Base-by-base conservation (phyloP, 768 basidiomycete species). In the Podaxis sp. region DNA sequence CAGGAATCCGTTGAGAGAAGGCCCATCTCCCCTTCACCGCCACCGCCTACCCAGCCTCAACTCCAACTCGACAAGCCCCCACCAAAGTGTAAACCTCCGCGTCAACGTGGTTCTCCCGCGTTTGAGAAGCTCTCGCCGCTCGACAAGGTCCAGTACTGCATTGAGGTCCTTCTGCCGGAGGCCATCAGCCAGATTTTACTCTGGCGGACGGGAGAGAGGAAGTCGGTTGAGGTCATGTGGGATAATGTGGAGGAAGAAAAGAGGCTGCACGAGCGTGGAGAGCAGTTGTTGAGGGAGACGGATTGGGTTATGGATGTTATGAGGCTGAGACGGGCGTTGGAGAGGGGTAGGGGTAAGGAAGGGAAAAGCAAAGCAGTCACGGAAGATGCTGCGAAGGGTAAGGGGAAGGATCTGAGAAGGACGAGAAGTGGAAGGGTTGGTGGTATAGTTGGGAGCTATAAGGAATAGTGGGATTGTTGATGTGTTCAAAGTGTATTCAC, bases 241-340 rank as follows among this genome's bases (percentile, higher is more conserved):
- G 46, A 57, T 48, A 24, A 83, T 2, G 68, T 70, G 0, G 77
- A 77, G 39, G 85, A 89, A 56, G 92, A 93, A 72, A 71, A 75
- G 64, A 73, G 71, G 54, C 69, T 93, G 22, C 85, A 85, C 67
- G 72, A 75, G 19, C 66, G 81, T 38, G 88, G 84, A 28, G 65
- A 75, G 58, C 75, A 72, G 64, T 76, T 86, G 57, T 73, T 83
- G 22, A 71, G 74, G 24, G 82, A 87, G 69, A 81, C 79, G 4
- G 87, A 90, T 66, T 93, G 89, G 89, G 88, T 92, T 9, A 80
- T 81, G 53, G 87, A 89, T 68, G 73, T 89, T 42, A 76, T 79
- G 56, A 77, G 84, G 13, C n/a, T 84, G 64, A 70, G 80, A 66
- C 69, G 72, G 67, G 69, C 69, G 40, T 52, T 68, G 52, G 65